Percentiles rank a stretch among this genome's conserved stretches.
Evolutionary conservation across 2,329 filamentous ascomycete species (phyloP).

Genomic region (Colletotrichum camelliae): DNA sequence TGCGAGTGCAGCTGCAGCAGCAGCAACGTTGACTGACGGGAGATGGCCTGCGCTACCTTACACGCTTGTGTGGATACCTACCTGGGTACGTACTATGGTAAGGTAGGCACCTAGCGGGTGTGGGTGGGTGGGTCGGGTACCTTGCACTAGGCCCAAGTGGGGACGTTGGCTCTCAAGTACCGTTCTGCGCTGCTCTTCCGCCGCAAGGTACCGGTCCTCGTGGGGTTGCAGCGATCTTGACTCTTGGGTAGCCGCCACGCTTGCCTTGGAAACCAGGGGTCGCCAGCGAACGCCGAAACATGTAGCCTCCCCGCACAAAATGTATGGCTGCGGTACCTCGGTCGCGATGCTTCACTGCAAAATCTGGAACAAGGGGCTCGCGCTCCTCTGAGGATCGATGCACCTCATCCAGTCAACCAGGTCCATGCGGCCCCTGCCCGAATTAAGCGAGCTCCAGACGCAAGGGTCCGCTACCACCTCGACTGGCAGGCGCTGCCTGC

Average conservation of each 20-base stretch:
- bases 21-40: constrained; percentile 5
- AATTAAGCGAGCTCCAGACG: constrained; percentile 16
- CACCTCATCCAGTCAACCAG: constrained; percentile 25
- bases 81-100: neutral
- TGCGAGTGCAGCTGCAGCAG: neutral
- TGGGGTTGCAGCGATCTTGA: constrained; percentile 14
- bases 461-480: constrained; percentile 13
- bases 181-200: neutral
- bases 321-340: constrained; percentile 5
- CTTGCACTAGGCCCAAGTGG: neutral
- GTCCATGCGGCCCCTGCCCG: constrained; percentile 10
- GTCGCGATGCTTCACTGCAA: constrained; percentile 12
- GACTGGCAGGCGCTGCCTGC: constrained; percentile 10
- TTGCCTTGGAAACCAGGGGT: neutral
- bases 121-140: neutral
- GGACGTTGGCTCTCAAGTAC: neutral
- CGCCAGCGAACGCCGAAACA: constrained; percentile 5
- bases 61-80: neutral
- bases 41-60: constrained; percentile 10
- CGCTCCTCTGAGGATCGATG: constrained; percentile 6
- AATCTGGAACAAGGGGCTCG: constrained; percentile 22
- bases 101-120: neutral
- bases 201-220: neutral
- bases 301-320: neutral
- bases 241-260: constrained; percentile 13